Conservation (phyloP, 441 rosid genomes). For the Lagerstroemia fauriei region DNA sequence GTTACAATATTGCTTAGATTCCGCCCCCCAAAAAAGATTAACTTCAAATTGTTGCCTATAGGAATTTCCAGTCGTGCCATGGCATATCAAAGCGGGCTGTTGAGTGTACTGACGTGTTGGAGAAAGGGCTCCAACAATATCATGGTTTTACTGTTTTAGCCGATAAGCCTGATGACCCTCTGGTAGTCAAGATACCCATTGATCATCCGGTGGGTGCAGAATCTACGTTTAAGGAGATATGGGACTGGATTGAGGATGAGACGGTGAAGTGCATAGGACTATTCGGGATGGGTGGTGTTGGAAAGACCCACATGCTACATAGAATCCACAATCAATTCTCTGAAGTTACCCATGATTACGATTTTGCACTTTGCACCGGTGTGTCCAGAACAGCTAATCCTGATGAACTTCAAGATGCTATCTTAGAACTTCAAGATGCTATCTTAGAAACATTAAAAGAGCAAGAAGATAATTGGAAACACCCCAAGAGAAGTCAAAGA, state of each 20-base stretch:
- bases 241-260: constrained; percentile 41
- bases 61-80: constrained; percentile 34
- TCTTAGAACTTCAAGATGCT: too few species aligned
- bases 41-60: too few species aligned
- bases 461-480: too few species aligned
- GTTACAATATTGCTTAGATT: too few species aligned
- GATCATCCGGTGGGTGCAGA: constrained; percentile 44
- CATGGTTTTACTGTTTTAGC: not conserved
- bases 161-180: not conserved
- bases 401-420: constrained; percentile 42
- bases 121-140: constrained; percentile 14
- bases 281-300: constrained; percentile 54
- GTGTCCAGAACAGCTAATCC: constrained; percentile 39
- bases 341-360: constrained; percentile 26
- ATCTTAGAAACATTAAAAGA: constrained; percentile 38
- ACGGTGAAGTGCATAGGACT: constrained; percentile 36
- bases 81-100: not conserved
- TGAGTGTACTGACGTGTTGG: constrained; percentile 33
- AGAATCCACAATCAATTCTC: constrained; percentile 43
- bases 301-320: constrained; percentile 52
- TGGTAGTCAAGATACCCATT: constrained; percentile 23
- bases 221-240: constrained; percentile 29
- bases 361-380: constrained; percentile 49
- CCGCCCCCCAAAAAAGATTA: too few species aligned
- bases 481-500: too few species aligned